These are phyloP conservation scores for Candida sonorensis DNA, from an alignment of 805 yeast genomes.

Conservation along the genomic window DNA sequence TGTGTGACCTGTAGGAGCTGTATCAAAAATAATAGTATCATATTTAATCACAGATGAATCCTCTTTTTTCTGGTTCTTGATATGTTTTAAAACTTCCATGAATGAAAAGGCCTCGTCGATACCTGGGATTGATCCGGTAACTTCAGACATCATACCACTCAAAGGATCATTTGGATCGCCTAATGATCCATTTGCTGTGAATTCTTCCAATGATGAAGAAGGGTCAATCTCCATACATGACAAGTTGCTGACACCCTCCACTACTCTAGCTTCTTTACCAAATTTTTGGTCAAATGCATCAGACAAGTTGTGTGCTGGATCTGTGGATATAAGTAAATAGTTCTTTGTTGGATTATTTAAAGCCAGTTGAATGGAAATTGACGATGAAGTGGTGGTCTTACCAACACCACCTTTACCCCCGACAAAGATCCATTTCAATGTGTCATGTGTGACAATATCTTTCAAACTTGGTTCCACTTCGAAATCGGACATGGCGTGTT, in stretches of 20 bases:
- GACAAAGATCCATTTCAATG: conserved; percentile 92
- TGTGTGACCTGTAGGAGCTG: conserved; percentile 99
- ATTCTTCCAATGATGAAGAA: conserved; percentile 84
- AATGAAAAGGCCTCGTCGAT: conserved; percentile 97
- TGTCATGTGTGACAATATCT: conserved; percentile 54
- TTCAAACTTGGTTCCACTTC: conserved; percentile 67
- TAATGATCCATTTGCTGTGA: conserved; percentile 37
- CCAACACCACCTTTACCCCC: conserved; percentile 99
- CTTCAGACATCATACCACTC: conserved; percentile 73
- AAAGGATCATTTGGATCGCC: conserved; percentile 62
- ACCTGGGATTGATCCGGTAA: conserved; percentile 95
- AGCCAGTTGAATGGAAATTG: conserved; percentile 92
- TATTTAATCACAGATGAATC: conserved; percentile 39
- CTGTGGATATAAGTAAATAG: conserved; percentile 88
- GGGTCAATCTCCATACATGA: conserved; percentile 99
- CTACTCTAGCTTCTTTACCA: conserved; percentile 92
- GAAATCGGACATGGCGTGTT: conserved; percentile 37
- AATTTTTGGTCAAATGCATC: conserved; percentile 99
- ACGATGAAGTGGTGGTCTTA: conserved; percentile 94
- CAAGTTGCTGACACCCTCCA: conserved; percentile 80
- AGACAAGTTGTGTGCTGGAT: conserved; percentile 96
- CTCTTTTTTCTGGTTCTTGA: conserved; percentile 57
- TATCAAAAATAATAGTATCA: conserved; percentile 91
- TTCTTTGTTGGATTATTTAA: conserved; percentile 69
- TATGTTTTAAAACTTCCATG: conserved; percentile 96